A percentile compares a stretch with the other conserved stretches of the same genome.
Conservation (phyloP, 2,329 filamentous ascomycete species). For the Hymenoscyphus albidus region DNA sequence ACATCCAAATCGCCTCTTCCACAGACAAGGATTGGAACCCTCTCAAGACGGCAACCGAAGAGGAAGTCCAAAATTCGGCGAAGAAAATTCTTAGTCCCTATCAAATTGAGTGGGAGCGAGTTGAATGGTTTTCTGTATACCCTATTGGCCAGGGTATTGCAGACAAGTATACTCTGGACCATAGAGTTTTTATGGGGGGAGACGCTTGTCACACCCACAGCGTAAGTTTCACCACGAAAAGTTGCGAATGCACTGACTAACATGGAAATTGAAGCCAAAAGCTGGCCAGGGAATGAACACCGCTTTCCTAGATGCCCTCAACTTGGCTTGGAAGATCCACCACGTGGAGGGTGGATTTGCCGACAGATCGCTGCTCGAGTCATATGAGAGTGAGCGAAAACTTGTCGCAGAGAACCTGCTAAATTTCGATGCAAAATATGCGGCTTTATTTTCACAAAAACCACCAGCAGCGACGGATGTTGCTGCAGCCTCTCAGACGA, state of each 20-base stretch:
- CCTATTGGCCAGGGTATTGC: constrained; percentile 72
- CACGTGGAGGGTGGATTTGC: constrained; percentile 82
- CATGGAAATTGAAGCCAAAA: constrained; percentile 60
- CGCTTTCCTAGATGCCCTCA: constrained; percentile 75
- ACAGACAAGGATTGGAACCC: constrained; percentile 59
- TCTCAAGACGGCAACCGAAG: constrained; percentile 58
- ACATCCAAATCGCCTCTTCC: constrained; percentile 64
- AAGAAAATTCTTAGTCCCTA: constrained; percentile 65
- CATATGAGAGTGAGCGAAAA: constrained; percentile 84
- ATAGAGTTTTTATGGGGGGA: constrained; percentile 70
- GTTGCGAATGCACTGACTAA: constrained; percentile 47
- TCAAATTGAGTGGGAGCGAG: constrained; percentile 60
- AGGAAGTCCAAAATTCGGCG: constrained; percentile 61
- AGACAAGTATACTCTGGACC: constrained; percentile 62
- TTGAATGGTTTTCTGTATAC: constrained; percentile 75
- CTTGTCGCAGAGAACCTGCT: constrained; percentile 79
- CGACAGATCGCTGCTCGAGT: constrained; percentile 67
- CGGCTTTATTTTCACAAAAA: constrained; percentile 80
- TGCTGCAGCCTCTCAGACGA: constrained; percentile 53
- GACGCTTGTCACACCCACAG: constrained; percentile 80
- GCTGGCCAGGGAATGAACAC: constrained; percentile 80
- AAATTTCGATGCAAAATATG: constrained; percentile 84
- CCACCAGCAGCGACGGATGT: constrained; percentile 71
- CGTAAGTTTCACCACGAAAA: constrained; percentile 41
- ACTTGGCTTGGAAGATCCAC: constrained; percentile 95